Conservation (phyloP, 306 rosid species). For the Mimosa bimucronata region DNA sequence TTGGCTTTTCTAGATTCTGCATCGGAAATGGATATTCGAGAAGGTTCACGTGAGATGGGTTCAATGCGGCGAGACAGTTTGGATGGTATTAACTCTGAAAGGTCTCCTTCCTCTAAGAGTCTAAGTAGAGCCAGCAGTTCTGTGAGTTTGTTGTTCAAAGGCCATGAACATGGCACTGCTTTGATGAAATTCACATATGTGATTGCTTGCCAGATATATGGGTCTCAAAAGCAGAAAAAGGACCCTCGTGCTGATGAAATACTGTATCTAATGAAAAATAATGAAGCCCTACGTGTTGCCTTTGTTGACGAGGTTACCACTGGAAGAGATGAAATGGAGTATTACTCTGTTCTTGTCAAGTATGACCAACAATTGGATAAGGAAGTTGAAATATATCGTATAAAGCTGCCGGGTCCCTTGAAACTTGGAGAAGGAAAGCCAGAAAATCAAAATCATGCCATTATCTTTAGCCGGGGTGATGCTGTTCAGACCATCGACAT, state of each 20-base stretch:
- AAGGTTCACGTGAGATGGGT: not conserved
- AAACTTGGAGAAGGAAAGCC: constrained; percentile 59
- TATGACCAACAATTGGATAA: constrained; percentile 51
- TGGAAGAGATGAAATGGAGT: constrained; percentile 51
- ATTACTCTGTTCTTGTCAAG: constrained; percentile 58
- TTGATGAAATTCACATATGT: constrained; percentile 8
- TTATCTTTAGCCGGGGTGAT: constrained; percentile 62
- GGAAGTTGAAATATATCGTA: constrained; percentile 59
- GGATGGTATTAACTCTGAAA: not conserved
- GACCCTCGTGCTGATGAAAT: constrained; percentile 50
- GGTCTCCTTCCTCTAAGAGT: not conserved
- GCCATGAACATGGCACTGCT: constrained; percentile 1
- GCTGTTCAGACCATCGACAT: constrained; percentile 60
- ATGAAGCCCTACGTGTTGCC: constrained; percentile 59
- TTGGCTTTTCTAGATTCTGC: constrained; percentile 94
- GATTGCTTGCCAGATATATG: constrained; percentile 1
- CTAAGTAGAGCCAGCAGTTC: constrained; percentile 1
- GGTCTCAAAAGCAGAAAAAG: constrained; percentile 5
- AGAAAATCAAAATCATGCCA: constrained; percentile 38
- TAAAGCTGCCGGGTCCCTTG: constrained; percentile 57
- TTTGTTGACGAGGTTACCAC: constrained; percentile 51
- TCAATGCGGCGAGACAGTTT: not conserved
- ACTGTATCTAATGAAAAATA: constrained; percentile 48
- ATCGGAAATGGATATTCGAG: constrained; percentile 82
- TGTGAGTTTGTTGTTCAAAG: not conserved